phyloP scores from a whole-genome alignment of 1,284 basidiomycete genomes.

The Ceratobasidium sp. region DNA sequence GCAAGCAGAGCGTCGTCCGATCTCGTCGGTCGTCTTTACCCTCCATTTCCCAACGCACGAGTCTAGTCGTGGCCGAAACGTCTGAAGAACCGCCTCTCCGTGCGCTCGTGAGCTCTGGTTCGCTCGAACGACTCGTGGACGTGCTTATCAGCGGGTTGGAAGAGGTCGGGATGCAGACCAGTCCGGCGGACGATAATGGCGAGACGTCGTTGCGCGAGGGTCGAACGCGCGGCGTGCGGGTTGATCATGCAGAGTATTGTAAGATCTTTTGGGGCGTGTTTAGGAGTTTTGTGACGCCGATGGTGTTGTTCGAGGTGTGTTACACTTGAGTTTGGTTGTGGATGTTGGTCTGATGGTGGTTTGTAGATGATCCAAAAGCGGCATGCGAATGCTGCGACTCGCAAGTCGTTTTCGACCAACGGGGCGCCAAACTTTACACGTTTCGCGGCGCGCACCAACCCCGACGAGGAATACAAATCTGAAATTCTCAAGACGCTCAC shows the following conservation, averaged over 20 bases:
- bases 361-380: slow-evolving; percentile 78
- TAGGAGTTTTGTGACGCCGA: slow-evolving; percentile 80
- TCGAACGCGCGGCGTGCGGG: slow-evolving; percentile 74
- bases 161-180: slow-evolving; percentile 74
- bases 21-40: slow-evolving; percentile 81
- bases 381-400: slow-evolving; percentile 63
- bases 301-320: slow-evolving; percentile 83
- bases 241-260: slow-evolving; percentile 79
- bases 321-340: slow-evolving; percentile 27
- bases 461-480: slow-evolving; percentile 58
- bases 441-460: slow-evolving; percentile 19
- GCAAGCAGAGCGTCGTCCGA: slow-evolving; percentile 73
- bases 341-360: slow-evolving; percentile 20
- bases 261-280: slow-evolving; percentile 84
- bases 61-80: slow-evolving; percentile 61
- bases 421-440: slow-evolving; percentile 1
- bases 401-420: slow-evolving; percentile 20
- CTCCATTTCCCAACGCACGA: slow-evolving; percentile 71
- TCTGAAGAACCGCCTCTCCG: slow-evolving; percentile 77
- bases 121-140: slow-evolving; percentile 78
- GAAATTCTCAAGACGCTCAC: slow-evolving; percentile 75
- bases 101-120: slow-evolving; percentile 81
- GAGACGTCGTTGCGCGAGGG: slow-evolving; percentile 80
- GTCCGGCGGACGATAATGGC: slow-evolving; percentile 83
- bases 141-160: slow-evolving; percentile 82